These are phyloP conservation scores for Aspergillus sp. DNA, from an alignment of 2,329 filamentous ascomycete genomes.

Conservation along the genomic window DNA sequence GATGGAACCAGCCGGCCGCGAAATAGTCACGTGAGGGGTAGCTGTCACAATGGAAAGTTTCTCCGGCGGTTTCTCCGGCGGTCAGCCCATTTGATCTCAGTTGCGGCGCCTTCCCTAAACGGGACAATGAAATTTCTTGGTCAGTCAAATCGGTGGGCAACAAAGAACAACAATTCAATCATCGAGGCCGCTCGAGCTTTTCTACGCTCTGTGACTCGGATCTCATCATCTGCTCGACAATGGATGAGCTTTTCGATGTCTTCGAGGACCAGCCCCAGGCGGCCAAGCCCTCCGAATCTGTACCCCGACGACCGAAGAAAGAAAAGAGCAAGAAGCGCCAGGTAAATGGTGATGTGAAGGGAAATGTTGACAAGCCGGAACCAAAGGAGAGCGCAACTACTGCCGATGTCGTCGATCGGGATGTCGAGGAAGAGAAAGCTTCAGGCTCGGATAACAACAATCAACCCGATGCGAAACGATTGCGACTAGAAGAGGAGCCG, in stretches of 20 bases:
- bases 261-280: conserved; percentile 68
- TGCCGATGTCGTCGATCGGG: conserved; percentile 21
- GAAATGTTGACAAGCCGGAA: conserved; percentile 33
- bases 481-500: conserved; percentile 58
- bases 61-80: conserved; percentile 15
- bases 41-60: conserved; percentile 17
- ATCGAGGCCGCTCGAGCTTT: conserved; percentile 17
- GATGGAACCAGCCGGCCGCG: conserved; percentile 20
- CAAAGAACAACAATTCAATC: conserved; percentile 16
- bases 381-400: conserved; percentile 27
- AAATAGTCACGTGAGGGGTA: conserved; percentile 12
- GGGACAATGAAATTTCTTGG: conserved; percentile 36
- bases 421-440: conserved; percentile 17
- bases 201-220: conserved; percentile 16
- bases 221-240: conserved; percentile 34
- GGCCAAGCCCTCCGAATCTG: conserved; percentile 29
- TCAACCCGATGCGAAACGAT: conserved; percentile 48
- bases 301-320: conserved; percentile 45
- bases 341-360: conserved; percentile 75
- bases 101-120: conserved; percentile 26
- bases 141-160: conserved; percentile 12
- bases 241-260: conserved; percentile 81
- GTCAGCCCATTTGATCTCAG: conserved; percentile 13
- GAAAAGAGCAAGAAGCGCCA: conserved; percentile 82
- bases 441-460: conserved; percentile 29